Evolutionary conservation across 805 yeast genomes (phyloP), one percentile per base, ranked within the genome.

Genomic region (Metschnikowia continentalis): DNA sequence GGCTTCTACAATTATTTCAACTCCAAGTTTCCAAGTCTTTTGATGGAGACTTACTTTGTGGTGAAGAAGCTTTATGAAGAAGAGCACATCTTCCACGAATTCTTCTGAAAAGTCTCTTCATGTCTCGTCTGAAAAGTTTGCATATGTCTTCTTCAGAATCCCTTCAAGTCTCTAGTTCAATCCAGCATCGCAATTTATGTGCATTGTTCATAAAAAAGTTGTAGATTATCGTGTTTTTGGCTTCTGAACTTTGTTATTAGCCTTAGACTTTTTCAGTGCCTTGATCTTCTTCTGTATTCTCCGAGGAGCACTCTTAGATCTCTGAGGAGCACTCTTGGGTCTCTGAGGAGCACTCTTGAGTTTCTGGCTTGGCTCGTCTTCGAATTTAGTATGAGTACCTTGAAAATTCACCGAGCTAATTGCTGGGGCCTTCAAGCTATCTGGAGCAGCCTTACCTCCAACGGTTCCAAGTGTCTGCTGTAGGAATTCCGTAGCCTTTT

Each of bases 1-100:
- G 97, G 96, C 0, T 94, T 88, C 64, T 87, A 89, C 66, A 67
- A 72, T 41, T 94, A 88, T 65, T 94, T 90, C 68, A 81, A 82
- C 42, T 61, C 66, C 30, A 79, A 82, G 62, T 94, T 92, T 63
- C 99, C 99, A 1, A 75, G 77, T 48, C 67, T 94, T 59, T 68
- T 94, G 60, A 80, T 92, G 83, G 84, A 81, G 59, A 80, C 86
- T 7, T 90, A 89, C 68, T 72, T 73, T 47, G 75, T 88, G 55
- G 83, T 86, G 30, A 74, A 74, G 50, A 72, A 74, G 46, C 74
- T 83, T 53, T 66, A 90, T 56, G 70, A 68, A n/a, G 76, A 80
- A 22, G 96, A 90, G 59, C 87, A 81, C 50, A 76, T 79, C 22
- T 77, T 88, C 53, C 58, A 58, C 38, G 74, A 70, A 40, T 74